Evolutionary conservation across 2,329 filamentous ascomycete species (phyloP).

Genomic region (Fusarium virguliforme): DNA sequence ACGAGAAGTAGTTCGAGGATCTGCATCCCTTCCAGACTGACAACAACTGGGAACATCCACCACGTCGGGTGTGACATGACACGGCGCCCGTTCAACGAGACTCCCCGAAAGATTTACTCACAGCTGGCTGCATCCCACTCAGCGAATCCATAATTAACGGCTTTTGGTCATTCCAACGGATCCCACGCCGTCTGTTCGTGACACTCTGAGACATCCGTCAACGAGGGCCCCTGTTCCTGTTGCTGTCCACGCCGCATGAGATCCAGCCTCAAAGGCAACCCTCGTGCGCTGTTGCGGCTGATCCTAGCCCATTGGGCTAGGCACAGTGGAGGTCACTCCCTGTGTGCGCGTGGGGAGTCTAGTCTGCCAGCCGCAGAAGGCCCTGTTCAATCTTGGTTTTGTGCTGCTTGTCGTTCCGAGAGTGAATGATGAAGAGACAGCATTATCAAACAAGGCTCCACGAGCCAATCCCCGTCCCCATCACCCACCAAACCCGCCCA

Average conservation of each 20-base stretch:
- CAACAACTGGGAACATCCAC: slow-evolving; percentile 9
- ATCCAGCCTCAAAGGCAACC: slow-evolving; percentile 29
- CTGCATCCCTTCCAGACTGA: slow-evolving; percentile 8
- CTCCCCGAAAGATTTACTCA: slow-evolving; percentile 17
- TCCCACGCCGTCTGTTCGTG: slow-evolving; percentile 15
- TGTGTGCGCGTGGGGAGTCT: slow-evolving; percentile 17
- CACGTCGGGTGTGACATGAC: slow-evolving; percentile 7
- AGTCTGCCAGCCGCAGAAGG: slow-evolving; percentile 12
- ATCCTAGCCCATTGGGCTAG: slow-evolving; percentile 9
- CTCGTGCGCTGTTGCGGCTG: slow-evolving; percentile 27
- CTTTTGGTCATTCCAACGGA: slow-evolving; percentile 16
- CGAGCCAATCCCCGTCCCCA: slow-evolving; percentile 28
- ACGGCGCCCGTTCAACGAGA: slow-evolving; percentile 3
- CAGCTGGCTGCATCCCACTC: slow-evolving; percentile 18
- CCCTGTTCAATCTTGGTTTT: slow-evolving; percentile 19
- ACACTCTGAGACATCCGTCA: slow-evolving; percentile 29
- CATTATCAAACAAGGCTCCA: slow-evolving; percentile 38
- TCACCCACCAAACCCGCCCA: slow-evolving; percentile 23
- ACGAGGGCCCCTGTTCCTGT: slow-evolving; percentile 12
- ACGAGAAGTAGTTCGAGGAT: slow-evolving; percentile 1
- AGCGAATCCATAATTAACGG: slow-evolving; percentile 26
- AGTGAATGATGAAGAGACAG: slow-evolving; percentile 27
- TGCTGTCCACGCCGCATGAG: slow-evolving; percentile 20
- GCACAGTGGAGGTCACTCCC: slow-evolving; percentile 27
- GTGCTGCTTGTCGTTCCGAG: slow-evolving; percentile 11